These are phyloP conservation scores for Achlya hypogyna DNA, from an alignment of 352 stramenopile genomes.

Conservation along the genomic window DNA sequence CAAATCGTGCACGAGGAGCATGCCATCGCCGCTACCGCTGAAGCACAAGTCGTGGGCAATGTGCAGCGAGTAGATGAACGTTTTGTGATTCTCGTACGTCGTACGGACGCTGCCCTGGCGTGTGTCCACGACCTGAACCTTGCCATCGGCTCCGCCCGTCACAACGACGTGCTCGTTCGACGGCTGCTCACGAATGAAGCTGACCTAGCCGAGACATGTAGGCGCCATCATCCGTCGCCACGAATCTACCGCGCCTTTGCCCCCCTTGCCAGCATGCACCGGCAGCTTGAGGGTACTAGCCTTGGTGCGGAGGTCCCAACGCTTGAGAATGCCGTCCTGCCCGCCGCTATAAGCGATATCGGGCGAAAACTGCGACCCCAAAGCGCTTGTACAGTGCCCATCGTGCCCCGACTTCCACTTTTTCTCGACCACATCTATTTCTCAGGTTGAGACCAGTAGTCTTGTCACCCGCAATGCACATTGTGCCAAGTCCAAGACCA, in stretches of 20 bases:
- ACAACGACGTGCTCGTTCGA: slow-evolving; percentile 46
- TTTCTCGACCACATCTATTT: slow-evolving; percentile 1
- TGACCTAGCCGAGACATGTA: too few relatives aligned
- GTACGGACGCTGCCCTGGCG: slow-evolving; percentile 38
- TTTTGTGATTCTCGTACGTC: slow-evolving; percentile 66
- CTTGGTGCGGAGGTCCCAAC: slow-evolving; percentile 68
- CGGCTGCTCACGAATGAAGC: slow-evolving; percentile 42
- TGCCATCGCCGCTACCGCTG: slow-evolving; percentile 72
- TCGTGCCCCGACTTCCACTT: slow-evolving; percentile 31
- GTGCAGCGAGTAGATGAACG: slow-evolving; percentile 83
- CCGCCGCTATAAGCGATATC: slow-evolving; percentile 53
- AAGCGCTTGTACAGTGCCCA: slow-evolving; percentile 56
- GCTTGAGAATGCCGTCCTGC: slow-evolving; percentile 59
- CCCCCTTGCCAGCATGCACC: slow-evolving; percentile 51
- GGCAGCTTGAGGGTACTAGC: slow-evolving; percentile 34
- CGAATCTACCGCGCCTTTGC: slow-evolving; percentile 27
- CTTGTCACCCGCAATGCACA: background rate
- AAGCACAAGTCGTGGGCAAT: slow-evolving; percentile 61
- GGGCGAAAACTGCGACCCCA: slow-evolving; percentile 27
- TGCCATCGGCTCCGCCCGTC: slow-evolving; percentile 63
- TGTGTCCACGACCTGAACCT: slow-evolving; percentile 70
- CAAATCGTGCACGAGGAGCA: slow-evolving; percentile 79
- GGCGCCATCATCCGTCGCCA: background rate
- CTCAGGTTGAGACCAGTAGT: background rate
- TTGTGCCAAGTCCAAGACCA: slow-evolving; percentile 45